Evolutionary conservation across 306 rosid species (phyloP), one percentile per base, ranked within the genome.

Genomic region (Rosa persica): DNA sequence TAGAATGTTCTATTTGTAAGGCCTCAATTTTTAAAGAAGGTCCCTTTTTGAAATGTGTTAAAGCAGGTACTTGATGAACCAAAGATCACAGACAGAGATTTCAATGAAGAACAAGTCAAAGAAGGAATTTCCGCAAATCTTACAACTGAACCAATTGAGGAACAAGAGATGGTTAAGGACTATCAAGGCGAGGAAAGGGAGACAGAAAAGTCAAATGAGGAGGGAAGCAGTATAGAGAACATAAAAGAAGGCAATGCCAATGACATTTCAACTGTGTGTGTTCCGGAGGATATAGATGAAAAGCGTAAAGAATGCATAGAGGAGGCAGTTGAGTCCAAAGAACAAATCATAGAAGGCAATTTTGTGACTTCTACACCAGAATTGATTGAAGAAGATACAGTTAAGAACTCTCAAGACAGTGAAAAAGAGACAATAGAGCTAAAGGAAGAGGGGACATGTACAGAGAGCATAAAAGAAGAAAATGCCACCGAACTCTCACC

Each of bases 161-260:
- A 69, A 62, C 61, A 55, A 9, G 86, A 80, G 66, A 75, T 42
- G 46, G 48, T 65, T 67, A 73, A 70, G 22, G 48, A 48, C 39
- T 74, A 25, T 36, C 81, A 77, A 75, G 81, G 49, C 6, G 4
- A 55, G 4, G 73, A 76, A 64, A 76, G 70, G 36, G 61, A 80
- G 75, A 71, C n/a, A 55, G 79, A 81, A 48, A 76, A 10, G 43
- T 39, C 78, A 48, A 39, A 48, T 42, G 76, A 77, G 65, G 89
- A 83, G 55, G 65, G 67, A 48, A 61, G 71, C 54, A 10, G 73
- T 30, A 52, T 51, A 43, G 75, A 83, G 57, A 70, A 46, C 54
- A 54, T 40, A 27, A 70, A 66, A 34, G 82, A 77, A 79, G 65
- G 46, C 57, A 16, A 75, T 39, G 39, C 23, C 51, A 65, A 15